A percentile compares a stretch with the other conserved stretches of the same genome.
Evolutionary conservation across 2,329 filamentous ascomycete genomes (phyloP).

Genomic region (Apiospora pterosperma): DNA sequence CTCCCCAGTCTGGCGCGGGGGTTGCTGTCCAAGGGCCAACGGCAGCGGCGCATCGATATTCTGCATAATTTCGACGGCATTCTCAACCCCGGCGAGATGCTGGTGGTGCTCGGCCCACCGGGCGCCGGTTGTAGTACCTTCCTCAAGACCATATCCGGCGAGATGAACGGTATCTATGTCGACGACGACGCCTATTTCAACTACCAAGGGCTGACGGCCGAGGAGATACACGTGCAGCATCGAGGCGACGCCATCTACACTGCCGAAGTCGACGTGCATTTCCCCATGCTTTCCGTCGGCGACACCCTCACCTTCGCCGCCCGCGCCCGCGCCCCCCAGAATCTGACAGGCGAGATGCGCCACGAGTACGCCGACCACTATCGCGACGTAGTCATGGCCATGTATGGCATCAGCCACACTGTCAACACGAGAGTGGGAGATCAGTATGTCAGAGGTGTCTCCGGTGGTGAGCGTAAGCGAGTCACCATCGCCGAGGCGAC

Average conservation of each 20-base stretch:
- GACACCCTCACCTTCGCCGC: constrained; percentile 73
- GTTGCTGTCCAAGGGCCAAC: neutral
- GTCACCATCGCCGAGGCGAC: constrained; percentile 80
- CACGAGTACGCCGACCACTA: constrained; percentile 59
- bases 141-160: constrained; percentile 43
- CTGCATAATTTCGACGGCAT: constrained; percentile 64
- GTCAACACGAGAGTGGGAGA: constrained; percentile 72
- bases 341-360: constrained; percentile 60
- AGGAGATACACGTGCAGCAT: constrained; percentile 55
- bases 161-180: constrained; percentile 12
- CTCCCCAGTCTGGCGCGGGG: neutral
- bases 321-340: constrained; percentile 63
- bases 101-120: constrained; percentile 45
- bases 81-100: constrained; percentile 53
- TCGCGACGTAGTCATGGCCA: constrained; percentile 63
- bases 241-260: constrained; percentile 47
- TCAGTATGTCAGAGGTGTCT: constrained; percentile 69
- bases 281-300: constrained; percentile 71
- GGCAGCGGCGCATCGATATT: constrained; percentile 34
- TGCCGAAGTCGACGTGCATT: constrained; percentile 40
- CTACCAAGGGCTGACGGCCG: constrained; percentile 57
- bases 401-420: constrained; percentile 71
- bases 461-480: constrained; percentile 71
- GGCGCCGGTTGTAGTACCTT: constrained; percentile 49
- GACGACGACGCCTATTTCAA: constrained; percentile 41